Base-by-base conservation (phyloP, 306 rosid genomes). In the Sphenostylis stenocarpa region DNA sequence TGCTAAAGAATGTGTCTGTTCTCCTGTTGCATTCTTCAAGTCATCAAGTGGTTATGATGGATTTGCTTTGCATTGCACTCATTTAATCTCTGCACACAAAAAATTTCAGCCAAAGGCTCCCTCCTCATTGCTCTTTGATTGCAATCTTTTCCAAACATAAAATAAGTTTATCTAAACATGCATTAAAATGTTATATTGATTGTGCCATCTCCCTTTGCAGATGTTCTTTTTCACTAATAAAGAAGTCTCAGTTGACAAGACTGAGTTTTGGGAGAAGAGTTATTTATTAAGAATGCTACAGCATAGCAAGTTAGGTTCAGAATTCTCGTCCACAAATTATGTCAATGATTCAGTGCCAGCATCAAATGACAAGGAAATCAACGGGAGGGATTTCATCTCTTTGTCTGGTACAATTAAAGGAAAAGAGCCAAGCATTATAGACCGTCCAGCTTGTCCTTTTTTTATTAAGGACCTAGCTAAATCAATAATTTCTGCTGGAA, bases 201-300 rank as follows among this genome's bases (percentile, higher is more conserved):
- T 19, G 15, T 67, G 47, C 45, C 72, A 44, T 65, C 47, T 55
- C 33, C 66, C 67, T 72, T 82, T 82, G 60, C 90, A 92, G 98
- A 86, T 95, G 90, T 95, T 92, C 87, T 92, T 95, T 84, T 86
- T 89, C 75, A 88, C 90, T 31, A 86, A 90, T 68, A 88, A 82
- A 81, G 87, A 82, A 66, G 85, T 88, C 79, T 86, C 96, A 31
- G 91, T 90, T 75, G 93, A 91, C 6, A 89, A 89, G 81, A 88
- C 91, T 57, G 97, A 92, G 72, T 95, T 95, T 82, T 95, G 98
- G 98, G 98, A 95, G 90, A 92, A 86, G 85, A 95, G 98, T 81
- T 92, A 89, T 82, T 81, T 91, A 76, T 79, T 90, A 80, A 88
- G 95, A 77, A 81, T 55, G 78, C 67, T 80, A 21, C 93, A 81